Conservation (phyloP, 768 basidiomycete species). For the Lenzites betulinus region DNA sequence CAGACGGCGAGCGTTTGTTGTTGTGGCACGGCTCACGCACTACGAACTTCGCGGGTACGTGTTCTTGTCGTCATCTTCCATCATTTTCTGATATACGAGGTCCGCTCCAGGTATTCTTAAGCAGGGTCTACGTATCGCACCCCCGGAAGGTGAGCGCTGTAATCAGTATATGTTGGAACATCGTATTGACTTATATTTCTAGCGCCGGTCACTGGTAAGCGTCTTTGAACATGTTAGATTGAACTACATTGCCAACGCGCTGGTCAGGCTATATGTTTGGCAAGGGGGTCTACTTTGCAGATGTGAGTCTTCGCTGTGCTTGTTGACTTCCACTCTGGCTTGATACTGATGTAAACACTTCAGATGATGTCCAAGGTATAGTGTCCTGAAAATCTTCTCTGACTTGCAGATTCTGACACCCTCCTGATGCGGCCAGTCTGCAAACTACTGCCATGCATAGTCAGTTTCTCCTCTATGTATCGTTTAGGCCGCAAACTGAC, state of each 20-base stretch:
- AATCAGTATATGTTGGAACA: not conserved
- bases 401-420: not conserved
- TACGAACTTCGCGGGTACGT: constrained; percentile 59
- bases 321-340: not conserved
- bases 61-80: not conserved
- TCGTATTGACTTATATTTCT: not conserved
- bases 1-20: constrained; percentile 52
- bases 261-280: constrained; percentile 60
- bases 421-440: constrained; percentile 40
- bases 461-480: constrained; percentile 29
- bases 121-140: constrained; percentile 65
- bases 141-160: constrained; percentile 52
- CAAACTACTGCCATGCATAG: constrained; percentile 56
- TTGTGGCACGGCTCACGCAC: constrained; percentile 67
- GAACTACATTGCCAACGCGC: too few relatives aligned
- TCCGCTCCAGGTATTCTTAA: constrained; percentile 56
- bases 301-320: constrained; percentile 39
- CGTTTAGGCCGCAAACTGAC: not conserved
- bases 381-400: constrained; percentile 4
- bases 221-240: too few relatives aligned
- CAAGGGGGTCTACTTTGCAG: constrained; percentile 67
- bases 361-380: constrained; percentile 65
- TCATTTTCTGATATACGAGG: not conserved
- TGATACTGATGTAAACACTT: not conserved
- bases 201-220: constrained; percentile 51